Evolutionary conservation across 106 monocot species (phyloP).

Genomic region (Hemerocallis citrina): DNA sequence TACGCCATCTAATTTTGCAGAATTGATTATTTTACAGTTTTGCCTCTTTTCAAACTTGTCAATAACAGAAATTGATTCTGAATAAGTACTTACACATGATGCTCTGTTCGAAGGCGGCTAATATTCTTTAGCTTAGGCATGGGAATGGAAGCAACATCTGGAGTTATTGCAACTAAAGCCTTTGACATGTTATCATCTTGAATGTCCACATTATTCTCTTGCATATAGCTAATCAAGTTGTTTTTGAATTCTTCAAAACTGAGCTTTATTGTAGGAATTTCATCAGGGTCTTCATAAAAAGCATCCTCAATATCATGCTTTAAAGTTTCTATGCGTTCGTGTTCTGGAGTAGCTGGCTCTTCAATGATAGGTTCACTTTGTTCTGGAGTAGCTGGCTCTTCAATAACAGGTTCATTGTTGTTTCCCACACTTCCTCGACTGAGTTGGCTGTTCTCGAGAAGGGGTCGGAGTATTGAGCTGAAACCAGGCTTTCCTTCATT

Average conservation of each 20-base stretch:
- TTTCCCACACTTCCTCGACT: not conserved
- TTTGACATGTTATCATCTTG: constrained; percentile 38
- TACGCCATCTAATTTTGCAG: not conserved
- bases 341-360: constrained; percentile 46
- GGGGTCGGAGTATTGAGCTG: constrained; percentile 13
- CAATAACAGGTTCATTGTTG: not conserved
- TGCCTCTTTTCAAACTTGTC: not conserved
- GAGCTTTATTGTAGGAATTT: constrained; percentile 48
- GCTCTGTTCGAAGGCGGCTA: constrained; percentile 45
- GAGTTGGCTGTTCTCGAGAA: constrained; percentile 15
- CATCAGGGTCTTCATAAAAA: constrained; percentile 46
- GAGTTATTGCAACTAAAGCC: constrained; percentile 33
- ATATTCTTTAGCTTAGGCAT: constrained; percentile 51
- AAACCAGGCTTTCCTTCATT: not conserved
- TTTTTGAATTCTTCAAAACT: constrained; percentile 36
- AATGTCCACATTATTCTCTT: constrained; percentile 19
- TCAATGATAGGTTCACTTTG: constrained; percentile 43
- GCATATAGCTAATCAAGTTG: constrained; percentile 33
- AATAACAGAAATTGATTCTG: not conserved
- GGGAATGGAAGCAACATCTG: constrained; percentile 23
- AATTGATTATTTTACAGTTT: not conserved
- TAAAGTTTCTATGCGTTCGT: constrained; percentile 22
- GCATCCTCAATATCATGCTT: constrained; percentile 48
- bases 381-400: not conserved
- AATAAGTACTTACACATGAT: constrained; percentile 39